phyloP scores from a whole-genome alignment of 176 grass and related monocot genomes.

The Secale cereale region DNA sequence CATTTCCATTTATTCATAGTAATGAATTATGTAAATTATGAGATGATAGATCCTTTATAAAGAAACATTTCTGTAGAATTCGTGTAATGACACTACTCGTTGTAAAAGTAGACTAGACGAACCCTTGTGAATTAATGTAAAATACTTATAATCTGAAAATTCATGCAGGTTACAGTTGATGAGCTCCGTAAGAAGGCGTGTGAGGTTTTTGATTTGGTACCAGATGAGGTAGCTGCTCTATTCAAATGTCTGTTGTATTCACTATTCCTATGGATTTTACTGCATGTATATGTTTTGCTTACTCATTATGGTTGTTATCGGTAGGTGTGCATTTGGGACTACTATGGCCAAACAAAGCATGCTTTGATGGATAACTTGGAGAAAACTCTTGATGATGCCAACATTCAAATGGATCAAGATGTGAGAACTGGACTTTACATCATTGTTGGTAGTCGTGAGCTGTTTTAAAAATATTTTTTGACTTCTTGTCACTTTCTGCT shows the following conservation, averaged over 20 bases:
- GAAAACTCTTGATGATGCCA: slow-evolving; percentile 95
- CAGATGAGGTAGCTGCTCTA: slow-evolving; percentile 68
- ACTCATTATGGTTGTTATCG: slow-evolving; percentile 21
- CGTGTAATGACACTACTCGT: background rate
- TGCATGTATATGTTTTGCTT: slow-evolving; percentile 19
- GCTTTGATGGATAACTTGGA: slow-evolving; percentile 90
- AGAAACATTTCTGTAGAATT: background rate
- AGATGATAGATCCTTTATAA: background rate
- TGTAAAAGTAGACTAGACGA: background rate
- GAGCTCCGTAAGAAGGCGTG: slow-evolving; percentile 90
- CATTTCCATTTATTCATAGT: slow-evolving; percentile 2
- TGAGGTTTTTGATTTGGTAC: slow-evolving; percentile 75
- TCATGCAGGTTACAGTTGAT: slow-evolving; percentile 76
- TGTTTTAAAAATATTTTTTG: slow-evolving; percentile 4
- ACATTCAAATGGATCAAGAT: slow-evolving; percentile 99
- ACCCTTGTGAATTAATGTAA: background rate
- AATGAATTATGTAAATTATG: slow-evolving; percentile 4
- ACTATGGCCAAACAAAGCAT: slow-evolving; percentile 90
- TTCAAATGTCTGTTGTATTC: background rate
- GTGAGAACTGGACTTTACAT: slow-evolving; percentile 36
- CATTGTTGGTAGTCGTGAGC: slow-evolving; percentile 5
- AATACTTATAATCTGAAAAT: background rate
- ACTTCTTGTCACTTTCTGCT: background rate
- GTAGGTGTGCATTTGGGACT: slow-evolving; percentile 92
- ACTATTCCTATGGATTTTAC: background rate